Evolutionary conservation across 495 filamentous ascomycete genomes (phyloP).

Genomic region (Tuber magnatum): DNA sequence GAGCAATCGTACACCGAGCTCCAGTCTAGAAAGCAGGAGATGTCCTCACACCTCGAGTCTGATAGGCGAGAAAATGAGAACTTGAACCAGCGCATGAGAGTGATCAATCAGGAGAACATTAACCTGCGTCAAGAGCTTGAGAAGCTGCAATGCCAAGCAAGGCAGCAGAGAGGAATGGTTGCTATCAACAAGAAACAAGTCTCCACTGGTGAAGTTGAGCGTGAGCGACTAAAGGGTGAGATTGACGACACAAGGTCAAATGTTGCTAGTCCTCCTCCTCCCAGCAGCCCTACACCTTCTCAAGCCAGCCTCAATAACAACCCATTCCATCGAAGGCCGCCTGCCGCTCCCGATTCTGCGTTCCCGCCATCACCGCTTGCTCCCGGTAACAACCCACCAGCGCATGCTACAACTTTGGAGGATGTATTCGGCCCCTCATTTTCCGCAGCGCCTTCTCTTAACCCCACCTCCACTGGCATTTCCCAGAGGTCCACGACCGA

Average conservation of each 20-base stretch:
- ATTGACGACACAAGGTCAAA: conserved; percentile 53
- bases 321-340: conserved; percentile 42
- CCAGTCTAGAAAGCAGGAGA: conserved; percentile 72
- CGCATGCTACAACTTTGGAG: conserved; percentile 69
- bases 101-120: conserved; percentile 69
- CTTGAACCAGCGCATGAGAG: conserved; percentile 79
- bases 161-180: conserved; percentile 90
- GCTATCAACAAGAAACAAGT: conserved; percentile 98
- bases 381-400: conserved; percentile 45
- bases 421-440: conserved; percentile 80
- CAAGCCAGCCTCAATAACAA: conserved; percentile 35
- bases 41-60: conserved; percentile 63
- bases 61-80: conserved; percentile 82
- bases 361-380: conserved; percentile 57
- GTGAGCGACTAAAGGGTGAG: conserved; percentile 73
- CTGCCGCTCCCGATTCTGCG: conserved; percentile 58
- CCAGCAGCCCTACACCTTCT: conserved; percentile 37
- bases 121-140: conserved; percentile 82
- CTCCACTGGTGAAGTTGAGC: conserved; percentile 75
- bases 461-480: conserved; percentile 52
- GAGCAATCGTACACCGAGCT: conserved; percentile 78
- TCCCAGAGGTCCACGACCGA: conserved; percentile 48
- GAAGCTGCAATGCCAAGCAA: conserved; percentile 77
- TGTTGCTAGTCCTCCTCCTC: conserved; percentile 44
- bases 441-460: conserved; percentile 45